A percentile compares a stretch with the other conserved stretches of the same genome.
These are phyloP conservation scores for Amaranthus cruentus DNA, from an alignment of 148 eudicot species.

Conservation along the genomic window DNA sequence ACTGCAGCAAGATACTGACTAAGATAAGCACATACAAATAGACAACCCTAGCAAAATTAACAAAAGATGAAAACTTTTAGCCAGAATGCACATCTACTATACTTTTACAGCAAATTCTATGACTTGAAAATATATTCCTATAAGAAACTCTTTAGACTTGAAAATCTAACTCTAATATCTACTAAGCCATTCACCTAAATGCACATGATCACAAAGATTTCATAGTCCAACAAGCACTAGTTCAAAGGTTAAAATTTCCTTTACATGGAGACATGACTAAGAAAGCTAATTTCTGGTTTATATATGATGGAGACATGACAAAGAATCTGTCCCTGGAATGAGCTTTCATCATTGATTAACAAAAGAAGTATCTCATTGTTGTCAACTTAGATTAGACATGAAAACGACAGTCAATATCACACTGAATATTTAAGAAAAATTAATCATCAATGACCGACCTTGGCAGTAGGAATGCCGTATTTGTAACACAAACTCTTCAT, in stretches of 20 bases:
- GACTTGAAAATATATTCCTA: background rate
- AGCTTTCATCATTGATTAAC: background rate
- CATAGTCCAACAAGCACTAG: background rate
- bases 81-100: background rate
- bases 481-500: conserved; percentile 92
- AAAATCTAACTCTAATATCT: background rate
- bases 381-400: background rate
- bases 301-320: background rate
- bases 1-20: conserved; percentile 47
- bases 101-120: background rate
- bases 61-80: background rate
- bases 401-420: background rate
- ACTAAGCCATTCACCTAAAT: background rate
- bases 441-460: conserved; percentile 40
- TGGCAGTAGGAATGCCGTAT: conserved; percentile 89
- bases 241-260: background rate
- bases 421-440: background rate
- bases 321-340: background rate
- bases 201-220: background rate
- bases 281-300: background rate
- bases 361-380: background rate
- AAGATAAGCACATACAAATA: background rate
- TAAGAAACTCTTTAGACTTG: background rate
- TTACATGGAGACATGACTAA: background rate
- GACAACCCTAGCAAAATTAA: background rate